A percentile compares a stretch with the other conserved stretches of the same genome.
These are phyloP conservation scores for Neurospora sp. DNA, from an alignment of 2,329 filamentous ascomycete species.

Conservation along the genomic window DNA sequence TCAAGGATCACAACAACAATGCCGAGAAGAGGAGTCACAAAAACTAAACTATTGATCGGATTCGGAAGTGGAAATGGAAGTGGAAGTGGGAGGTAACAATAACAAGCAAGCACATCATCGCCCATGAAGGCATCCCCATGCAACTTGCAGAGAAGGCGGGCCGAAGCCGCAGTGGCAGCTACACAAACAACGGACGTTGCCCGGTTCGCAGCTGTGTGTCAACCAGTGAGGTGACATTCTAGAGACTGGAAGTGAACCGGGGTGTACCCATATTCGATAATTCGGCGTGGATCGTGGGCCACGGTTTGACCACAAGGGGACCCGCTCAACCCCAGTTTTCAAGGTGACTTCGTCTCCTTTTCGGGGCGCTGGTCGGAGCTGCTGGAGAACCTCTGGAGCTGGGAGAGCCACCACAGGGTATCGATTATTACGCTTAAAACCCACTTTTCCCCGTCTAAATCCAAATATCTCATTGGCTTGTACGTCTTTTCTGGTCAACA, in stretches of 20 bases:
- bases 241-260: neutral
- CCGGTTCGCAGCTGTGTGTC: neutral
- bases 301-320: neutral
- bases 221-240: neutral
- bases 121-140: neutral
- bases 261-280: neutral
- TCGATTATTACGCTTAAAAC: too few relatives aligned
- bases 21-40: neutral
- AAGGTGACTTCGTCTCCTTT: neutral
- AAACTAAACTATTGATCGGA: neutral
- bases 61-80: neutral
- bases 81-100: neutral
- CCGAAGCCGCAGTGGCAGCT: neutral
- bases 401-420: neutral
- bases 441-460: too few relatives aligned
- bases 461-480: too few relatives aligned
- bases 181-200: neutral
- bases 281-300: neutral
- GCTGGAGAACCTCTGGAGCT: neutral
- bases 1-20: neutral
- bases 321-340: neutral
- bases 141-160: neutral
- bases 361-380: neutral
- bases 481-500: too few relatives aligned
- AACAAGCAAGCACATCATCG: neutral